Evolutionary conservation across 805 yeast genomes (phyloP), one percentile per base, ranked within the genome.

Genomic region (Candida insectalens): DNA sequence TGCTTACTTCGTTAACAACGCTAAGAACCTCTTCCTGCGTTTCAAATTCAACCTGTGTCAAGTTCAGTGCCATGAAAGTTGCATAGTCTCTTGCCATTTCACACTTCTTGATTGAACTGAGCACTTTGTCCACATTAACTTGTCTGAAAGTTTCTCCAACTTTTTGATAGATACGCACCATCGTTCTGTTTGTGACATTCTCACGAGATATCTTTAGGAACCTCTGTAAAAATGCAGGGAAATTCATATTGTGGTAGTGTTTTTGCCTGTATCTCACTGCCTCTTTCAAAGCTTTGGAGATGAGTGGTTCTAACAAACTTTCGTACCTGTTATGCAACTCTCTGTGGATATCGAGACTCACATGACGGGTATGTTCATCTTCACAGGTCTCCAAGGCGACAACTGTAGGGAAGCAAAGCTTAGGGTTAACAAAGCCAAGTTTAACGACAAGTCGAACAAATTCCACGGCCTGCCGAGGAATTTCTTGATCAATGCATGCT

Each of bases 371-470:
- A 8, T 53, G 48, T 3, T 48, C 50, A 13, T 60, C 54, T 1
- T 60, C 54, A 0, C 84, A 73, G 0, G 82, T 63, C 37, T 77
- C 76, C 23, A 85, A 57, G 0, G 89, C 89, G 36, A 83, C 67
- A 1, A 83, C 63, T 0, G 87, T 77, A 0, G 87, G 71, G 5
- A 78, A 69, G 45, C 84, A 72, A 4, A 69, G 46, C 36, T 81
- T 68, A 1, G 95, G 95, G 47, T 80, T 83, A 0, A 81, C 79
- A 53, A 72, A 79, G 0, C 94, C 94, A 35, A 74, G 63, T 19
- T 64, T 64, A 7, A 79, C 66, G 17, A 79, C 70, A 28, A 71
- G 51, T 35, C 67, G 72, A 28, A 83, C 47, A 39, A 76, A 73
- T 21, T 64, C 59, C 3, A 77, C 64, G 0, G 84, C 77, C 2